Percentiles rank a stretch among this genome's conserved stretches.
Conservation (phyloP, 2,329 filamentous ascomycete species). For the Pseudogymnoascus sp. region DNA sequence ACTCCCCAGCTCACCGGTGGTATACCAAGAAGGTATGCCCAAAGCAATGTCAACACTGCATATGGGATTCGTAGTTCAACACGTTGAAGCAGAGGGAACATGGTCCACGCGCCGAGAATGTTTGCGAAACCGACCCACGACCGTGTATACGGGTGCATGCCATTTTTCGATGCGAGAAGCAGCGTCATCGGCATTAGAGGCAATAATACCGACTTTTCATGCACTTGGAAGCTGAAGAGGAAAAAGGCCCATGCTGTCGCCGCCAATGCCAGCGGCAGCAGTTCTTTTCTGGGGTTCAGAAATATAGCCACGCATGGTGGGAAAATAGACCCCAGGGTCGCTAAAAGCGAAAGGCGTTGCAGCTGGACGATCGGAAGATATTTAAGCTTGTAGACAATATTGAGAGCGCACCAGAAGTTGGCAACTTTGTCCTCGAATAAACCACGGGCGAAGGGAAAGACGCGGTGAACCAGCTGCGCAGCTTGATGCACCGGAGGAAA, state of each 20-base stretch:
- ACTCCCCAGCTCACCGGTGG: slow-evolving; percentile 68
- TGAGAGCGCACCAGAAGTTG: slow-evolving; percentile 93
- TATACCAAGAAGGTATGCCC: slow-evolving; percentile 85
- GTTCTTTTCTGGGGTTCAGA: slow-evolving; percentile 65
- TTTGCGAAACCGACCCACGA: slow-evolving; percentile 98
- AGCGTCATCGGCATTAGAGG: slow-evolving; percentile 91
- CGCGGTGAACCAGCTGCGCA: slow-evolving; percentile 78
- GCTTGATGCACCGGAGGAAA: slow-evolving; percentile 74
- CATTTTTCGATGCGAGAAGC: slow-evolving; percentile 70
- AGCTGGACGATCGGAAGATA: slow-evolving; percentile 65
- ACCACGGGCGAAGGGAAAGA: slow-evolving; percentile 93
- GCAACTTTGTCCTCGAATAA: slow-evolving; percentile 98
- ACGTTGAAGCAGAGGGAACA: slow-evolving; percentile 82
- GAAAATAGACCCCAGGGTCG: slow-evolving; percentile 70
- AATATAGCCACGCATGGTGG: slow-evolving; percentile 77
- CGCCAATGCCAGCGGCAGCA: slow-evolving; percentile 75
- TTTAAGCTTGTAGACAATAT: slow-evolving; percentile 82
- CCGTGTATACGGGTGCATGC: slow-evolving; percentile 67
- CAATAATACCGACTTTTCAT: slow-evolving; percentile 93
- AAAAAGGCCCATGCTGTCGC: slow-evolving; percentile 95
- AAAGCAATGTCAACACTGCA: slow-evolving; percentile 73
- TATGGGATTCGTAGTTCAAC: slow-evolving; percentile 84
- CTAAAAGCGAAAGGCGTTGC: slow-evolving; percentile 66
- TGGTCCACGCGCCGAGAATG: slow-evolving; percentile 80
- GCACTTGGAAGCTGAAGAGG: slow-evolving; percentile 94